phyloP scores from a whole-genome alignment of 2,329 filamentous ascomycete genomes.

The Colletotrichum orchidophilum region DNA sequence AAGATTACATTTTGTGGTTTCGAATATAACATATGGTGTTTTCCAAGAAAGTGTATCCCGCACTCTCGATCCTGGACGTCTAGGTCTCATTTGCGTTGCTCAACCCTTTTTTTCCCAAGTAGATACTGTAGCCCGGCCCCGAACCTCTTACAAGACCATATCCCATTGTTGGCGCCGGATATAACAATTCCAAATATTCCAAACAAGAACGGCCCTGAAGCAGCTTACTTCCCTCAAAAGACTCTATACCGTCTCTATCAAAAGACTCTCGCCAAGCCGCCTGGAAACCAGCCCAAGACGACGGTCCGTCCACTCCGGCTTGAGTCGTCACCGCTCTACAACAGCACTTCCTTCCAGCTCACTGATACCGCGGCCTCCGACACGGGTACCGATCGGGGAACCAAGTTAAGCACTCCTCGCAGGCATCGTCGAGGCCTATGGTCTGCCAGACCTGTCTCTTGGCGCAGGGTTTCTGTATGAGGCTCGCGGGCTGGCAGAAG shows the following conservation, averaged over 20 bases:
- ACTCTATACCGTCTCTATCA: neutral
- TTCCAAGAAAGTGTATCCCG: neutral
- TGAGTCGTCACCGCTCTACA: neutral
- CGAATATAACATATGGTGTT: neutral
- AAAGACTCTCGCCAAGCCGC: neutral
- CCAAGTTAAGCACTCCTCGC: constrained; percentile 46
- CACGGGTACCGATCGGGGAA: constrained; percentile 39
- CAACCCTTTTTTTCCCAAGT: neutral
- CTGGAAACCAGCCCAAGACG: neutral
- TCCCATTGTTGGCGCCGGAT: too few relatives aligned
- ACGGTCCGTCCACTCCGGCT: neutral
- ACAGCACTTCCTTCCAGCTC: neutral
- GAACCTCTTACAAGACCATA: too few relatives aligned
- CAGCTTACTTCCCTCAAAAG: neutral
- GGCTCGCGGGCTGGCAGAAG: constrained; percentile 46
- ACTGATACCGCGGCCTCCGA: constrained; percentile 22
- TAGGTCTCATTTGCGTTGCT: neutral
- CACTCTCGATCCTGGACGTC: neutral
- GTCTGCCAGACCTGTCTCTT: constrained; percentile 48
- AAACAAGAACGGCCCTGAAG: neutral
- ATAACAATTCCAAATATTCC: neutral
- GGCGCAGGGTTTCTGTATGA: constrained; percentile 48
- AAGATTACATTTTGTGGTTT: neutral
- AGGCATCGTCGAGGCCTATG: constrained; percentile 46
- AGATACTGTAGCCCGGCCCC: too few relatives aligned